Conservation (phyloP, 2,329 filamentous ascomycete species). For the Fusarium sp. region DNA sequence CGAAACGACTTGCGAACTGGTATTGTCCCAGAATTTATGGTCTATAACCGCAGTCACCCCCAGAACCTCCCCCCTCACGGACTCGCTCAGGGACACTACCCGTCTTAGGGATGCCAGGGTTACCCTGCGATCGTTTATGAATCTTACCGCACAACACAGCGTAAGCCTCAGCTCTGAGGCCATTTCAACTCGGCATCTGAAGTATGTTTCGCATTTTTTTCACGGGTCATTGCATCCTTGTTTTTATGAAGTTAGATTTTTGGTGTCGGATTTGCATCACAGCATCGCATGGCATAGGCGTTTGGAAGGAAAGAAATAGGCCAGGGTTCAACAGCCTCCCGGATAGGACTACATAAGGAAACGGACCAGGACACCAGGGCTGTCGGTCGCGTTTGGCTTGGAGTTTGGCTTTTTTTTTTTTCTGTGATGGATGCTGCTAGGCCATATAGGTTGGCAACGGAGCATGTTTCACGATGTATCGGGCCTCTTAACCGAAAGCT, state of each 20-base stretch:
- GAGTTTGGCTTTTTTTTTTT: slow-evolving; percentile 21
- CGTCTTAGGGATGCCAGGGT: slow-evolving; percentile 48
- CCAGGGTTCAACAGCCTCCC: slow-evolving; percentile 20
- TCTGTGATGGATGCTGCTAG: slow-evolving; percentile 1
- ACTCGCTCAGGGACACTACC: slow-evolving; percentile 48
- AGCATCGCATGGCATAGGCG: slow-evolving; percentile 47
- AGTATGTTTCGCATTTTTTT: slow-evolving; percentile 3
- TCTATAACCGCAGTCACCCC: slow-evolving; percentile 49
- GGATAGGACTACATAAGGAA: slow-evolving; percentile 23
- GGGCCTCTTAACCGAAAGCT: not conserved
- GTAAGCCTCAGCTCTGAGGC: slow-evolving; percentile 6
- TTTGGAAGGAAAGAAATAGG: slow-evolving; percentile 39
- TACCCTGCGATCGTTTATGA: slow-evolving; percentile 6
- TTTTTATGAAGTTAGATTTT: slow-evolving; percentile 32
- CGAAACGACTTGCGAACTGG: slow-evolving; percentile 74
- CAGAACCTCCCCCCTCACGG: slow-evolving; percentile 41
- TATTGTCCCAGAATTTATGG: slow-evolving; percentile 72
- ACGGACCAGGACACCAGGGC: slow-evolving; percentile 8
- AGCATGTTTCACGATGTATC: slow-evolving; percentile 15
- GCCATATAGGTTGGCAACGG: not conserved
- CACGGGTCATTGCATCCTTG: slow-evolving; percentile 28
- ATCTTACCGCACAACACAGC: not conserved
- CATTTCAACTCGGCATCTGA: slow-evolving; percentile 1
- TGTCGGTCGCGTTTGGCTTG: slow-evolving; percentile 32
- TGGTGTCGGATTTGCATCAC: slow-evolving; percentile 40